Base-by-base conservation (phyloP, 2,329 filamentous ascomycete species). In the Clarireedia monteithiana region DNA sequence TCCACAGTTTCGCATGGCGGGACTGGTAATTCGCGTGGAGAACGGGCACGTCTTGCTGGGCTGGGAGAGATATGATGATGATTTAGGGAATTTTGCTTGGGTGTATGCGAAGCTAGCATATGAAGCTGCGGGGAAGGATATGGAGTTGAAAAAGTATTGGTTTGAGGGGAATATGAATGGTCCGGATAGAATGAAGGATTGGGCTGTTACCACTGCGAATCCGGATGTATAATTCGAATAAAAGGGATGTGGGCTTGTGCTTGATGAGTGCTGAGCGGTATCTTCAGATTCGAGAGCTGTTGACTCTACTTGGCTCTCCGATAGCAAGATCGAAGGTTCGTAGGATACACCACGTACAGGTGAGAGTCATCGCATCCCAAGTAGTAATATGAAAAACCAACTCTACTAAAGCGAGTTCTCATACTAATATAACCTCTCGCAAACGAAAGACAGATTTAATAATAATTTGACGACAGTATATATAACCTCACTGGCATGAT, bases 51-150 rank as follows among this genome's bases (percentile, higher is more conserved):
- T 55, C 1, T 40, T 23, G 24, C 4, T 55, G 20, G 53, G 47
- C 3, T 55, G 53, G 53, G 53, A 55, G 7, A 36, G 53, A 39
- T 20, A 38, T 27, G 53, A 55, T 50, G 53, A 50, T 15, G 53
- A 55, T 27, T 42, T 45, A 39, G 47, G 53, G 2, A 55, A 55
- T 45, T 55, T 55, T 24, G 39, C 53, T 1, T 55, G 53, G 53
- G 38, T 50, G 2, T 50, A 45, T 38, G 53, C 44, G 26, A 50
- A 23, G 24, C 9, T 45, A 3, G 20, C 2, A 1, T 55, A 40
- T 40, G 26, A 17, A 5, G 4, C 5, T 23, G 47, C 53, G 14
- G 20, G 6, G 9, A 6, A 38, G 12, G 39, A 50, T 39, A 55
- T 55, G 53, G 10, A 36, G 26, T 36, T 24, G 17, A 45, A 39